phyloP scores from a whole-genome alignment of 2,329 filamentous ascomycete genomes.

The Cladosporium sp. region DNA sequence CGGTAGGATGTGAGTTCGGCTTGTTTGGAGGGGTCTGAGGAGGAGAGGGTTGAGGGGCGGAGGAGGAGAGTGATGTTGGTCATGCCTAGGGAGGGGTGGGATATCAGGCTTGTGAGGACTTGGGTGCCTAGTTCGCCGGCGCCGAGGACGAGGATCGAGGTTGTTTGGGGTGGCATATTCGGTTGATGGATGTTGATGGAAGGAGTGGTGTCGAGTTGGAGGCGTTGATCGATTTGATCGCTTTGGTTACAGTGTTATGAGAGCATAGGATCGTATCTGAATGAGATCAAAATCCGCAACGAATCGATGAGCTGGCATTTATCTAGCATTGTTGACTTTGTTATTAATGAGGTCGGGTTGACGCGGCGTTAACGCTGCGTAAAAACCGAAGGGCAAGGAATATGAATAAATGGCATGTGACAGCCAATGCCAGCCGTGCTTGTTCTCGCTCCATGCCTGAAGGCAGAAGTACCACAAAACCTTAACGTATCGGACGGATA shows the following conservation, averaged over 20 bases:
- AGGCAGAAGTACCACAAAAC: no score
- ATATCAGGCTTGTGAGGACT: constrained; percentile 54
- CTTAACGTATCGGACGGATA: no score
- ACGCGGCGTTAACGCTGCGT: neutral
- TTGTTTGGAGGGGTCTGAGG: neutral
- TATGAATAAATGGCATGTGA: neutral
- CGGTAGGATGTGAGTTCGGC: neutral
- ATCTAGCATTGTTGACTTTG: neutral
- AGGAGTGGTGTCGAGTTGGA: no score
- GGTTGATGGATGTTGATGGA: neutral
- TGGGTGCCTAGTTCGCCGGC: constrained; percentile 65
- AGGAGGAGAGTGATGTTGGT: constrained; percentile 52
- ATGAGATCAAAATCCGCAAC: neutral
- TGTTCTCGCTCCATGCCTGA: neutral
- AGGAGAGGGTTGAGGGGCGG: constrained; percentile 31
- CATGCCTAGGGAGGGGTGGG: constrained; percentile 45
- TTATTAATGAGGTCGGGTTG: neutral
- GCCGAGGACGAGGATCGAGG: constrained; percentile 59
- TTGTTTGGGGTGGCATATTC: neutral
- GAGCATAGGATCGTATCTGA: no score
- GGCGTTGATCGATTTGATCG: neutral
- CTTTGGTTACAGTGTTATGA: neutral
- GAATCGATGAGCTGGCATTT: neutral
- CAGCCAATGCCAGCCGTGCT: no score
- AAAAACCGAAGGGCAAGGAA: neutral